These are phyloP conservation scores for Abelmoschus esculentus DNA, from an alignment of 345 rosid genomes.

Conservation along the genomic window DNA sequence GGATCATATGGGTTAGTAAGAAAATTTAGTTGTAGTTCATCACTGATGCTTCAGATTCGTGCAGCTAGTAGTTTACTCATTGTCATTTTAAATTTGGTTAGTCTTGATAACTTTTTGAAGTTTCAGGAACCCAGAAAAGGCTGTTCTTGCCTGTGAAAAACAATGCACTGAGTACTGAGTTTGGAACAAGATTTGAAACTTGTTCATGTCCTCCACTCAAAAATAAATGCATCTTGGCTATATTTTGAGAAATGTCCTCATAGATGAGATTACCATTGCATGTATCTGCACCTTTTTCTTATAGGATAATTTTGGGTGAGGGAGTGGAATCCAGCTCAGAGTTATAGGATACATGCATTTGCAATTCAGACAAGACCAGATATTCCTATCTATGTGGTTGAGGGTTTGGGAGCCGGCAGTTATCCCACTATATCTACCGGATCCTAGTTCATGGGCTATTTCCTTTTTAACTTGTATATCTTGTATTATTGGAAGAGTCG, in stretches of 20 bases:
- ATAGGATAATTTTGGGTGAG: neutral
- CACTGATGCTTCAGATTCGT: neutral
- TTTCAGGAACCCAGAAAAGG: neutral
- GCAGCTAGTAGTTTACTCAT: neutral
- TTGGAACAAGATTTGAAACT: neutral
- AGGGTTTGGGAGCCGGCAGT: neutral
- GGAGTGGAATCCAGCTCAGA: neutral
- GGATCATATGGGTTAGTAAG: slow-evolving; percentile 10
- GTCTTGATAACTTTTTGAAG: neutral
- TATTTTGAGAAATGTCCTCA: neutral
- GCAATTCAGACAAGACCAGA: neutral
- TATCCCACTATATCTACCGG: neutral
- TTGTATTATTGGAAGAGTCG: neutral
- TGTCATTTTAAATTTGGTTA: neutral
- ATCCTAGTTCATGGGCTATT: neutral
- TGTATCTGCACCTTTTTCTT: neutral
- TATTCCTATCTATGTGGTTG: neutral
- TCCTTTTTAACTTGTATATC: neutral
- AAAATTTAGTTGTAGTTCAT: neutral
- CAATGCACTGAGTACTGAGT: neutral
- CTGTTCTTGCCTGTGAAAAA: neutral
- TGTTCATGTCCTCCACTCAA: neutral
- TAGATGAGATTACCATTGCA: neutral
- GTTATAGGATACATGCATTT: neutral
- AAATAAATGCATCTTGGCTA: neutral